These are phyloP conservation scores for Xerocomus cyaneibrunnescens DNA, from an alignment of 1,284 basidiomycete genomes.

Conservation along the genomic window DNA sequence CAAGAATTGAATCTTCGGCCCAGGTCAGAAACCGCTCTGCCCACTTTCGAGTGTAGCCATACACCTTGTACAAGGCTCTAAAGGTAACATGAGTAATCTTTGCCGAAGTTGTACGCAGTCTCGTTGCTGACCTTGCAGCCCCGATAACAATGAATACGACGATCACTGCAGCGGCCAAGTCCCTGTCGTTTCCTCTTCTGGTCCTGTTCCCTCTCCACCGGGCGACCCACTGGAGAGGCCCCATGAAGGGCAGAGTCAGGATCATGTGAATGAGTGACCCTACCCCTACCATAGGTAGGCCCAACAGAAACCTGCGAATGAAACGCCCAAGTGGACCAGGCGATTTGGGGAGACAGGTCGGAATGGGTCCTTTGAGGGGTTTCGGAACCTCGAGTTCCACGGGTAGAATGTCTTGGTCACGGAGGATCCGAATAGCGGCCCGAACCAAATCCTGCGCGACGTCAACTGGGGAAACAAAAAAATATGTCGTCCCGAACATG, in stretches of 20 bases:
- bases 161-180: slow-evolving; percentile 64
- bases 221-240: slow-evolving; percentile 65
- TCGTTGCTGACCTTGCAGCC: slow-evolving; percentile 51
- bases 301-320: slow-evolving; percentile 65
- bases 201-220: slow-evolving; percentile 58
- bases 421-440: slow-evolving; percentile 61
- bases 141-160: slow-evolving; percentile 63
- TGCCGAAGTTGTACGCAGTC: neutral
- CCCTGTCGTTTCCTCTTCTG: slow-evolving; percentile 51
- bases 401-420: slow-evolving; percentile 51
- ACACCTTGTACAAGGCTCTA: slow-evolving; percentile 71
- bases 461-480: slow-evolving; percentile 57
- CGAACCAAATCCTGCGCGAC: slow-evolving; percentile 62
- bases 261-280: slow-evolving; percentile 73
- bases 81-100: slow-evolving; percentile 14
- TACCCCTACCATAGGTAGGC: slow-evolving; percentile 73
- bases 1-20: slow-evolving; percentile 76
- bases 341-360: slow-evolving; percentile 13
- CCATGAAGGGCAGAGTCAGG: slow-evolving; percentile 56
- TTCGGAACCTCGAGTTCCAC: slow-evolving; percentile 38
- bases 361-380: slow-evolving; percentile 13
- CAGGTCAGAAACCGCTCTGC: slow-evolving; percentile 62
- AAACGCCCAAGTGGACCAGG: slow-evolving; percentile 52
- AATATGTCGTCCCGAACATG: slow-evolving; percentile 45
- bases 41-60: slow-evolving; percentile 56